Evolutionary conservation across 768 basidiomycete genomes (phyloP), one percentile per base, ranked within the genome.

Genomic region (Clathrus columnatus): DNA sequence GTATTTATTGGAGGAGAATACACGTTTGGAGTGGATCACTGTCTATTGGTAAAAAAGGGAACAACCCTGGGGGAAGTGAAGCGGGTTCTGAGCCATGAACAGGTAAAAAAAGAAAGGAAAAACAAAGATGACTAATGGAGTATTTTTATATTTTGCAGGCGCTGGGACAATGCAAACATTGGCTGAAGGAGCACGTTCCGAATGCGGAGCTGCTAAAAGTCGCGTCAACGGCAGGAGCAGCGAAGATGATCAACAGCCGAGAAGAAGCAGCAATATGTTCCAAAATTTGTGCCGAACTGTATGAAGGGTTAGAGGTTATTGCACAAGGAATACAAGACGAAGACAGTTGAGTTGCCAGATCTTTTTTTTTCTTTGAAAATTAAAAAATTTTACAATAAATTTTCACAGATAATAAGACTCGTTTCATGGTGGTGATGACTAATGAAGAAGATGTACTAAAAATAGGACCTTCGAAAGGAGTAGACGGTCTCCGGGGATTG

Each of bases 201-300:
- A 60, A 61, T 20, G 83, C 77, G 4, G 64, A 70, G 0, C 65
- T 76, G 26, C 72, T 83, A 50, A 81, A 77, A 61, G 81, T 76
- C n/a, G 62, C 80, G 6, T 91, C 88, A 5, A 91, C 88, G 6
- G 86, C 86, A 0, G 75, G 75, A 4, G 88, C 88, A 8, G 88
- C 87, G 1, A 72, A 75, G 61, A 57, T 59, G 24, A 46, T 48
- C 24, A 29, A n/a, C 26, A 24, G 24, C 27, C 66, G 70, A 10
- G 68, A 79, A 10, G 78, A 77, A 60, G 88, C 85, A 2, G 88
- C 87, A 8, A 87, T 91, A 55, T 87, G 85, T 62, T 89, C 88
- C 8, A 75, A 72, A 23, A 69, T 85, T 23, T 86, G 84, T 56
- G 73, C 75, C 4, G 73, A 72, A 11, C 61, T 85, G 41, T 85